Evolutionary conservation across 257 asterid species (phyloP).

Genomic region (Petunia axillaris): DNA sequence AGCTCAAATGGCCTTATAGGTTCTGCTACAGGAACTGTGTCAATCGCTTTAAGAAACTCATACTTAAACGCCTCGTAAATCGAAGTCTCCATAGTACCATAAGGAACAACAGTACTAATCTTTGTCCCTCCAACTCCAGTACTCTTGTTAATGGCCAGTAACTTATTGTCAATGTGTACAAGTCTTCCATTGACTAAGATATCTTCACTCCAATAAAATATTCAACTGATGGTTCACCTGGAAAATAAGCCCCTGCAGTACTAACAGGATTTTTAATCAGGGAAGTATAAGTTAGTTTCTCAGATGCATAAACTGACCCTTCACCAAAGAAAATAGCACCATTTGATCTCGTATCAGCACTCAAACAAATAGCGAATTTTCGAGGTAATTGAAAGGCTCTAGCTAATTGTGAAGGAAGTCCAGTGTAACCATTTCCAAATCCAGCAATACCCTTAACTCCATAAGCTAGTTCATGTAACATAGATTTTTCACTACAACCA

Average conservation of each 20-base stretch:
- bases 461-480: conserved; percentile 35
- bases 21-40: conserved; percentile 38
- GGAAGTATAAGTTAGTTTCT: conserved; percentile 39
- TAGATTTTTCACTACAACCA: conserved; percentile 37
- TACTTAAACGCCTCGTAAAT: conserved; percentile 43
- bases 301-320: conserved; percentile 41
- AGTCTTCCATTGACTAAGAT: conserved; percentile 36
- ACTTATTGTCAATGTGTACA: conserved; percentile 32
- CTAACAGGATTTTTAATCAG: conserved; percentile 37
- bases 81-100: conserved; percentile 44
- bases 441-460: conserved; percentile 52
- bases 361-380: conserved; percentile 51
- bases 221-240: conserved; percentile 46
- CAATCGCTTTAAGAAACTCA: conserved; percentile 34
- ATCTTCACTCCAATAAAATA: conserved; percentile 50
- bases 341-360: conserved; percentile 26
- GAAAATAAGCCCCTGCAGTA: conserved; percentile 30
- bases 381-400: conserved; percentile 32
- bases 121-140: conserved; percentile 56
- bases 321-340: conserved; percentile 48
- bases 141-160: conserved; percentile 28
- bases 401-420: conserved; percentile 44
- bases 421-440: conserved; percentile 41
- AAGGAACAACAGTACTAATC: conserved; percentile 52
- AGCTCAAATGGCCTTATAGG: conserved; percentile 39